Base-by-base conservation (phyloP, 1,284 basidiomycete genomes). In the Sphagnurus paluster region DNA sequence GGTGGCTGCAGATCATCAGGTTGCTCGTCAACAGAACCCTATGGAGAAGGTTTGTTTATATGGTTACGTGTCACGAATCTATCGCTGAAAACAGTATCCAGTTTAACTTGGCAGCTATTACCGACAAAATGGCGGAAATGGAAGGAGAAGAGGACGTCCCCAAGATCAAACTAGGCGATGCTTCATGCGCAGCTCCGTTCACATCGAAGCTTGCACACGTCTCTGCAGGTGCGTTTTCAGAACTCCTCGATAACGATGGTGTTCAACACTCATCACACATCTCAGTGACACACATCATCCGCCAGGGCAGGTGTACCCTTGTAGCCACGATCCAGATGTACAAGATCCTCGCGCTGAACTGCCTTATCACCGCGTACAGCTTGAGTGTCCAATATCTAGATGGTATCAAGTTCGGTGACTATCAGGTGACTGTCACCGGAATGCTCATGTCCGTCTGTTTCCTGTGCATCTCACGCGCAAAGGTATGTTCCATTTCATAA, bases 271-370 rank as follows among this genome's bases (percentile, higher is more conserved):
- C 28, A 25, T 16, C 16, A 24, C 17, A 21, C 33, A 24, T 20
- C 20, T 39, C 40, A 92, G 91, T 97, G 59, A 87, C 90, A 21
- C 93, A 94, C 64, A 97, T 98, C 64, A 96, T 98, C 57, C 85
- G 94, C 35, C 94, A 98, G 71, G 94, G 95, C 17, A 88, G 94
- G 36, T 97, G 94, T 72, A 98, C 94, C 0, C 82, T 98, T 11
- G 94, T 98, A 34, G 94, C 94, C 1, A 98, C 94, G 1, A 90
- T 95, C 48, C 95, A 98, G 70, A 98, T 98, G 94, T 98, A 97
- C 84, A 97, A 97, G 75, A 98, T 98, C 56, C 76, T 98, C 29
- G 94, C 94, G 2, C 74, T 97, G 50, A 98, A 98, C 66, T 97
- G 94, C 64, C 75, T 98, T 32, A 98, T 98, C 65, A 96, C 93